Percentiles rank a stretch among this genome's conserved stretches.
phyloP scores from a whole-genome alignment of 1,139 yeast genomes.

The Candida gigantensis region DNA sequence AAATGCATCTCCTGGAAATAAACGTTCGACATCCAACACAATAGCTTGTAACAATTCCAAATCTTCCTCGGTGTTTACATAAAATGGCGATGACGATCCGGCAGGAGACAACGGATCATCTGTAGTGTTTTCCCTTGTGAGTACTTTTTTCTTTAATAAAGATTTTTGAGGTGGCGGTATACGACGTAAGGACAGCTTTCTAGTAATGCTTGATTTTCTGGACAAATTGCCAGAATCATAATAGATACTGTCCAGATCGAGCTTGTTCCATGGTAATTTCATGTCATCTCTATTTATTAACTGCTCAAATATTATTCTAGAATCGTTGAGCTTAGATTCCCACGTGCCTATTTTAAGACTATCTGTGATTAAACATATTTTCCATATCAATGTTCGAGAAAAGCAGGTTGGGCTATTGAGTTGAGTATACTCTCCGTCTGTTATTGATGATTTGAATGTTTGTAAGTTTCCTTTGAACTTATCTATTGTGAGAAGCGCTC shows the following conservation, averaged over 20 bases:
- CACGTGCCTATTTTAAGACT: constrained; percentile 39
- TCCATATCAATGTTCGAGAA: constrained; percentile 42
- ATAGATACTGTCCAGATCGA: constrained; percentile 33
- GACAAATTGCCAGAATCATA: constrained; percentile 21
- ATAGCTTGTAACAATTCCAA: constrained; percentile 43
- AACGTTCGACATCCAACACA: constrained; percentile 62
- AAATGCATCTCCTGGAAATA: constrained; percentile 60
- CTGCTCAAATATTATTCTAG: constrained; percentile 42
- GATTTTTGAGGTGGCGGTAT: constrained; percentile 6
- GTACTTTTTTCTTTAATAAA: constrained; percentile 16
- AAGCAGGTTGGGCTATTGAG: constrained; percentile 21
- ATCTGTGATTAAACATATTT: constrained; percentile 39
- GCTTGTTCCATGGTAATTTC: constrained; percentile 42
- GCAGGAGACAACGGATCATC: constrained; percentile 17
- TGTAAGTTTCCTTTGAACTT: constrained; percentile 37
- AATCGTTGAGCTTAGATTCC: constrained; percentile 30
- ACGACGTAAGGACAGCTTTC: constrained; percentile 6
- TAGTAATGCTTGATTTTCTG: constrained; percentile 10
- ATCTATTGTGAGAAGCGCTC: constrained; percentile 39
- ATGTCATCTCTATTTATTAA: constrained; percentile 33
- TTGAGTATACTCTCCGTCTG: constrained; percentile 35
- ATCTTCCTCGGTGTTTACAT: constrained; percentile 16
- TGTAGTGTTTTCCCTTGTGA: constrained; percentile 16
- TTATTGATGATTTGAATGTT: constrained; percentile 32
- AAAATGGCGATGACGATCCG: constrained; percentile 6